Conservation (phyloP, 805 yeast species). For the Metschnikowia noctiluminum region DNA sequence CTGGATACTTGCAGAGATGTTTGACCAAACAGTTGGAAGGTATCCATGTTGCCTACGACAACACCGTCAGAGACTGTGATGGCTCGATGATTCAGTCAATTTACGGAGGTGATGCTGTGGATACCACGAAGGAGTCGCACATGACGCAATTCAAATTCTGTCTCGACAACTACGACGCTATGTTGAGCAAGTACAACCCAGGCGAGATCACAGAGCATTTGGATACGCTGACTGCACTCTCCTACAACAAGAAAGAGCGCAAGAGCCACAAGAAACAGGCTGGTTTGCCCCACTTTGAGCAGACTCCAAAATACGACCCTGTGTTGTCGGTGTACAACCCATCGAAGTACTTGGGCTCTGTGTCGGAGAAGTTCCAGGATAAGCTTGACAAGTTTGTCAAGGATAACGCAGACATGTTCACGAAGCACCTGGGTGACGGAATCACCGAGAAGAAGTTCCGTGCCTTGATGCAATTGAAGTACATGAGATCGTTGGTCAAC, state of each 20-base stretch:
- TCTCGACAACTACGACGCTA: slow-evolving; percentile 82
- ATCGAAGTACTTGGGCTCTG: slow-evolving; percentile 86
- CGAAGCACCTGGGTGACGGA: slow-evolving; percentile 47
- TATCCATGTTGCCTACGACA: slow-evolving; percentile 90
- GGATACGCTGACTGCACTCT: slow-evolving; percentile 79
- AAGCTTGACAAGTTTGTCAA: slow-evolving; percentile 70
- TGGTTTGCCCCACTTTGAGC: slow-evolving; percentile 60
- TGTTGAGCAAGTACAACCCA: slow-evolving; percentile 84
- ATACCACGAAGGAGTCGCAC: slow-evolving; percentile 91
- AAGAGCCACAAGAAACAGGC: slow-evolving; percentile 67
- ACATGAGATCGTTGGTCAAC: slow-evolving; percentile 89
- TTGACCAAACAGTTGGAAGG: slow-evolving; percentile 97
- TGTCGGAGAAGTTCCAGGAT: slow-evolving; percentile 83
- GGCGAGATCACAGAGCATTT: slow-evolving; percentile 65
- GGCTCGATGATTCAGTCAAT: slow-evolving; percentile 91
- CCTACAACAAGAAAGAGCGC: slow-evolving; percentile 76
- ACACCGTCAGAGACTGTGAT: slow-evolving; percentile 92
- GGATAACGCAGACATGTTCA: slow-evolving; percentile 52
- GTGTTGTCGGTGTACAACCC: slow-evolving; percentile 84
- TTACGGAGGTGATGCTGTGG: slow-evolving; percentile 97
- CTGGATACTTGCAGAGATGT: slow-evolving; percentile 98
- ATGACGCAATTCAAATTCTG: slow-evolving; percentile 93
- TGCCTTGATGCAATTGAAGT: slow-evolving; percentile 96
- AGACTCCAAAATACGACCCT: slow-evolving; percentile 75
- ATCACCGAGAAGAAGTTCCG: slow-evolving; percentile 79